Conservation (phyloP, 2,329 filamentous ascomycete genomes). For the Pleoardoris graminearum region DNA sequence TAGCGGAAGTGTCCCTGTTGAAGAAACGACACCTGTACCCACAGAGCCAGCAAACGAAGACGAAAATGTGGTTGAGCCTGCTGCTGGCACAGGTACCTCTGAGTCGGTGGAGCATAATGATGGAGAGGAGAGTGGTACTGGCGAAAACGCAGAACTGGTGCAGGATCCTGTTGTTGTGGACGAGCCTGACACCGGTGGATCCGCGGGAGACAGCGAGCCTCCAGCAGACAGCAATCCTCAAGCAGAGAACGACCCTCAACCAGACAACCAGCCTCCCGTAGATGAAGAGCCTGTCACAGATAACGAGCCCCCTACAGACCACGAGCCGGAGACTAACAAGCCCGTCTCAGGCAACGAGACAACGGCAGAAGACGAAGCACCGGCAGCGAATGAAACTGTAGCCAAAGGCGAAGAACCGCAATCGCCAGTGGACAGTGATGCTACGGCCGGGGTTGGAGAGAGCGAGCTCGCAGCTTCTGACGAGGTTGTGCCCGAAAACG, state of each 20-base stretch:
- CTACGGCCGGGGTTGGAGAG: neutral
- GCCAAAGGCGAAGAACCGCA: neutral
- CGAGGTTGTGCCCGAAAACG: neutral
- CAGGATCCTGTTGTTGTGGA: constrained; percentile 6
- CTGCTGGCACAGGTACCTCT: too few relatives aligned
- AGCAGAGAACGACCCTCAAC: neutral
- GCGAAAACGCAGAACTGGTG: too few relatives aligned
- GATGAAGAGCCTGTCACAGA: neutral
- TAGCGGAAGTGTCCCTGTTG: too few relatives aligned
- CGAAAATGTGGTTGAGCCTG: too few relatives aligned
- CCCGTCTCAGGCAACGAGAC: neutral
- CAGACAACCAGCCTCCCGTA: neutral
- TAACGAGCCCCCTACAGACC: constrained; percentile 1
- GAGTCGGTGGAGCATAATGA: too few relatives aligned
- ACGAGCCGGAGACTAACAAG: too few relatives aligned
- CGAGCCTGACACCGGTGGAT: neutral
- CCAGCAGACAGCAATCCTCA: neutral
- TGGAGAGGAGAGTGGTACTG: too few relatives aligned
- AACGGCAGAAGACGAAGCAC: neutral
- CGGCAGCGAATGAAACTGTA: too few relatives aligned
- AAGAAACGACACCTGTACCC: too few relatives aligned
- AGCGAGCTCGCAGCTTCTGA: neutral
- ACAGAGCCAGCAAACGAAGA: too few relatives aligned
- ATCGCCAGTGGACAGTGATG: neutral
- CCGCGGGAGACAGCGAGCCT: neutral